Evolutionary conservation across 306 rosid species (phyloP).

Genomic region (Rosa persica): DNA sequence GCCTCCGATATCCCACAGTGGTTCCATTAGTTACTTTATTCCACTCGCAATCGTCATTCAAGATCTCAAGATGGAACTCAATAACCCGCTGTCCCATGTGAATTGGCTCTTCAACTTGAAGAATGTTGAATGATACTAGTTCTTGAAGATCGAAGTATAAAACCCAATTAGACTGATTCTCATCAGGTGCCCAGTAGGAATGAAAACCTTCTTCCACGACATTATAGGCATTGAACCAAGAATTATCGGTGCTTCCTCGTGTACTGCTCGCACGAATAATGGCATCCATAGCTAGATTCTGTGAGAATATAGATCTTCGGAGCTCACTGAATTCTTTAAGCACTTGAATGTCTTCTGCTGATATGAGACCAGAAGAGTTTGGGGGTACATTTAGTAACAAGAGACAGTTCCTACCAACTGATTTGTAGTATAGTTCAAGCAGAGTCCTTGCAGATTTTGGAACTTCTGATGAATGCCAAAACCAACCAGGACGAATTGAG

Average conservation of each 20-base stretch:
- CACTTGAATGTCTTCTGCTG: slow-evolving; percentile 74
- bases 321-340: slow-evolving; percentile 72
- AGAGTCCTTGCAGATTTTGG: slow-evolving; percentile 77
- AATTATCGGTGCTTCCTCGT: slow-evolving; percentile 49
- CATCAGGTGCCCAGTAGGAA: slow-evolving; percentile 84
- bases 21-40: slow-evolving; percentile 57
- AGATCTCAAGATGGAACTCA: slow-evolving; percentile 66
- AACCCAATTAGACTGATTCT: slow-evolving; percentile 53
- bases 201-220: slow-evolving; percentile 63
- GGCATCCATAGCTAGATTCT: slow-evolving; percentile 61
- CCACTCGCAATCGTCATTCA: slow-evolving; percentile 51
- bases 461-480: slow-evolving; percentile 80
- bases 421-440: slow-evolving; percentile 81
- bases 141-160: slow-evolving; percentile 58
- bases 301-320: slow-evolving; percentile 64
- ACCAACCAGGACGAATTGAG: slow-evolving; percentile 90
- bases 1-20: slow-evolving; percentile 78
- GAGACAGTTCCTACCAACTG: slow-evolving; percentile 77
- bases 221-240: slow-evolving; percentile 57
- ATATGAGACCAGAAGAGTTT: slow-evolving; percentile 84
- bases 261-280: slow-evolving; percentile 58
- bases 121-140: slow-evolving; percentile 63
- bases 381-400: slow-evolving; percentile 85
- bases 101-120: slow-evolving; percentile 84
- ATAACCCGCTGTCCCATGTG: slow-evolving; percentile 85